Base-by-base conservation (phyloP, 139 green algal genomes). In the Auxenochlorella protothecoides region DNA sequence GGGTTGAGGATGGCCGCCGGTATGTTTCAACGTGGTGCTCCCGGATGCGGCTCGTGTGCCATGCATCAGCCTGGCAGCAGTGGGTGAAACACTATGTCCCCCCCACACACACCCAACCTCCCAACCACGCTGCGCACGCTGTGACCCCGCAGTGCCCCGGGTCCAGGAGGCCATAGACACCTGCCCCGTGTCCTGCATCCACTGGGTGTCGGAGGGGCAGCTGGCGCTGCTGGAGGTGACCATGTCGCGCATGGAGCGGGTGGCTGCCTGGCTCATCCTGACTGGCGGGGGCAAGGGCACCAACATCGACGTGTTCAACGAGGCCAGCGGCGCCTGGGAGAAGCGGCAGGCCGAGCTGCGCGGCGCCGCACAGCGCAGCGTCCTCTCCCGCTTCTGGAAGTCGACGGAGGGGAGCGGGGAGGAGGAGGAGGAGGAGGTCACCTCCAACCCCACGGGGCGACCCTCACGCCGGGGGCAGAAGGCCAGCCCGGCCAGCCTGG, bases 161-260 rank as follows among this genome's bases (percentile, higher is more conserved):
- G 4, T 80, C 69, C 81, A 85, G 72, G 76, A 76, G 54, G 68
- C 83, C 0, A 86, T 89, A 12, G 87, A 92, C 65, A 85, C 84
- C 0, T 96, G 90, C 82, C 90, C 90, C 0, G 90, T 96, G 6
- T 84, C 74, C 70, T 96, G 89, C 83, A 96, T 96, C 68, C 88
- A 93, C 78, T 93, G 88, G 90, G 91, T 96, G 52, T 68, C 63
- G 8, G 70, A 76, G 6, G 62, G n/a, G 68, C 77, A 89, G 71
- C 75, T 89, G 55, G 72, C 83, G 27, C 69, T 85, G 62, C 72
- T 89, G 65, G 83, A 89, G 75, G 72, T 78, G 14, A 72, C 69
- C 11, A 88, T 87, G 81, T 16, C 13, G 14, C 60, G 67, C n/a
- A 74, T 86, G 73, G 79, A 85, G 56, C 70, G 79, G 27, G 68